Evolutionary conservation across 129 eudicot genomes (phyloP).

Genomic region (Tagetes erecta): DNA sequence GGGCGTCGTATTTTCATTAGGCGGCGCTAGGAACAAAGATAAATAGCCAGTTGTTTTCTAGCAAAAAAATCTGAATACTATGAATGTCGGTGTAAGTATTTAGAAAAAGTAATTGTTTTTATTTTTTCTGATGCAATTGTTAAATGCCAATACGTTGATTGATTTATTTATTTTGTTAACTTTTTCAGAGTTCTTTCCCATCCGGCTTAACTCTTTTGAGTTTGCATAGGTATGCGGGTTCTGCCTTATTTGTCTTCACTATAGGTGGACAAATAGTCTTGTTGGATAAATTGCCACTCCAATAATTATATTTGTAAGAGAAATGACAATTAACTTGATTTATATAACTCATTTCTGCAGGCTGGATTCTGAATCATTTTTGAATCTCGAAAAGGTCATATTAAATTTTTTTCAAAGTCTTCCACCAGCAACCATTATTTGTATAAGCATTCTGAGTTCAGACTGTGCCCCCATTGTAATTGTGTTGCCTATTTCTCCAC

Average conservation of each 20-base stretch:
- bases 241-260: constrained; percentile 6
- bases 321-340: background rate
- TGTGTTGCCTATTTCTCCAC: constrained; percentile 59
- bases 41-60: constrained; percentile 51
- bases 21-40: constrained; percentile 78
- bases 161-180: background rate
- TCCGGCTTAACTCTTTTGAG: constrained; percentile 33
- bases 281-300: background rate
- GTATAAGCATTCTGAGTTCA: constrained; percentile 70
- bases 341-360: constrained; percentile 41
- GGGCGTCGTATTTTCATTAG: constrained; percentile 93
- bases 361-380: constrained; percentile 48
- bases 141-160: constrained; percentile 5
- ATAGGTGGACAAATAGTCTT: background rate
- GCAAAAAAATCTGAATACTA: constrained; percentile 25
- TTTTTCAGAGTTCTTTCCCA: constrained; percentile 43
- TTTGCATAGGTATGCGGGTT: constrained; percentile 46
- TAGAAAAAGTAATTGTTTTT: too few relatives aligned
- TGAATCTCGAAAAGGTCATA: constrained; percentile 46
- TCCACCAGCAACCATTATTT: constrained; percentile 59
- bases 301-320: too few relatives aligned
- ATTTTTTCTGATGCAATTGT: background rate
- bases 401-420: constrained; percentile 53
- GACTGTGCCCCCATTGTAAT: constrained; percentile 56
- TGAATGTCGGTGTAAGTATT: constrained; percentile 50